A percentile compares a stretch with the other conserved stretches of the same genome.
phyloP scores from a whole-genome alignment of 2,329 filamentous ascomycete genomes.

The Diaporthe amygdali region DNA sequence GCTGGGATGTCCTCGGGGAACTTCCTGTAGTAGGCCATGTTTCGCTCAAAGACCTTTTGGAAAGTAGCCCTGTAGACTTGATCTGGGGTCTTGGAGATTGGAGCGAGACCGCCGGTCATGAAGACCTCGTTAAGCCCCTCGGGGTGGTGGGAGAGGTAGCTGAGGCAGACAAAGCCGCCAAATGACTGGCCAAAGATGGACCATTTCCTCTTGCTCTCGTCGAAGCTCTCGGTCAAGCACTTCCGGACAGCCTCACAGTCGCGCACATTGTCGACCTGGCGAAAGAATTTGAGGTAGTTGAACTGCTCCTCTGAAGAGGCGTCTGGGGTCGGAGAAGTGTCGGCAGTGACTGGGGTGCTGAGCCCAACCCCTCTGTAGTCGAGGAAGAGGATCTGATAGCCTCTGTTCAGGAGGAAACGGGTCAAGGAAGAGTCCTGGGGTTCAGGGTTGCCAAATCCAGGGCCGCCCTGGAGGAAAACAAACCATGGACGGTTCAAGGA shows the following conservation, averaged over 20 bases:
- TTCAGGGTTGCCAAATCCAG: conserved; percentile 76
- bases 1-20: conserved; percentile 78
- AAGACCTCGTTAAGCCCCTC: conserved; percentile 83
- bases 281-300: conserved; percentile 81
- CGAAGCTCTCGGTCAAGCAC: conserved; percentile 71
- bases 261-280: conserved; percentile 87
- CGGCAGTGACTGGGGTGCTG: conserved; percentile 78
- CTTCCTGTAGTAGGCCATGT: conserved; percentile 81
- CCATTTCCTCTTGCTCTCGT: conserved; percentile 74
- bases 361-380: conserved; percentile 91
- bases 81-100: conserved; percentile 73
- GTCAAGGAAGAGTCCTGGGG: conserved; percentile 78
- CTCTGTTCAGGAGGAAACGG: conserved; percentile 73
- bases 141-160: conserved; percentile 82
- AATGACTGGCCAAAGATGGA: conserved; percentile 90
- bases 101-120: conserved; percentile 82
- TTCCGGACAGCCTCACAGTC: conserved; percentile 87
- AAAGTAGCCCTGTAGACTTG: conserved; percentile 78
- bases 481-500: conserved; percentile 35
- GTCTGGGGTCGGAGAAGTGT: conserved; percentile 70
- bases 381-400: conserved; percentile 86
- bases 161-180: conserved; percentile 84
- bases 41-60: conserved; percentile 72
- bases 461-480: conserved; percentile 85
- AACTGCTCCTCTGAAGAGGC: conserved; percentile 69